Base-by-base conservation (phyloP, 768 basidiomycete species). In the Astraeus odoratus region DNA sequence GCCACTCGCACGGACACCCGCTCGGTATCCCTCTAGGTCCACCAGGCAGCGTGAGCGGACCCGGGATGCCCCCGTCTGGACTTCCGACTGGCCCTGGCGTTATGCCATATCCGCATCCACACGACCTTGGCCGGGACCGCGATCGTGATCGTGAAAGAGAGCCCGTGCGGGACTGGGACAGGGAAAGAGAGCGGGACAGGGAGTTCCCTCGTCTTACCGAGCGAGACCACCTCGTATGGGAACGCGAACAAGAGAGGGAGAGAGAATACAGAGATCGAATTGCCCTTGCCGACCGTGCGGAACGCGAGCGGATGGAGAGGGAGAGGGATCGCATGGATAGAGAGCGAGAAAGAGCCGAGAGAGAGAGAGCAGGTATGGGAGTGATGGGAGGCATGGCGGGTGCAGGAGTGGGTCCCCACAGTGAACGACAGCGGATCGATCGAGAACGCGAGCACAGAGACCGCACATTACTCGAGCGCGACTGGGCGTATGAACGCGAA, bases 231-330 rank as follows among this genome's bases (percentile, higher is more conserved):
- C 47, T 62, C 5, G 56, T 47, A 1, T 56, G 60, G 60, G 60
- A 61, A 44, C 52, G 53, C 20, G 59, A 61, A 5, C 52, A 51
- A 33, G 57, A 59, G 18, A 52, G 58, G 34, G 59, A 60, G 23
- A 49, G 57, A 33, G 60, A 58, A 34, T 57, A 61, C 35, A 55
- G 60, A 25, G 59, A 60, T 22, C 53, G 59, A 37, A 39, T 61
- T 15, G 38, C 57, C 1, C 27, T 52, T 7, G 35, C 47, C 2
- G 57, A 61, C 16, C 57, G 57, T 36, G 39, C 39, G 3, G 39
- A 29, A n/a, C 16, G 27, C 19, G 39, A 41, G 26, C 39, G 39
- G 13, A 36, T 34, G 15, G 42, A 43, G 31, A 33, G 42, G 42
- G 30, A 43, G 19, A 22, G 18, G 58, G 60, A 16, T 4, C 31